Conservation (phyloP, 768 basidiomycete genomes). For the Phaeotremella fagi region DNA sequence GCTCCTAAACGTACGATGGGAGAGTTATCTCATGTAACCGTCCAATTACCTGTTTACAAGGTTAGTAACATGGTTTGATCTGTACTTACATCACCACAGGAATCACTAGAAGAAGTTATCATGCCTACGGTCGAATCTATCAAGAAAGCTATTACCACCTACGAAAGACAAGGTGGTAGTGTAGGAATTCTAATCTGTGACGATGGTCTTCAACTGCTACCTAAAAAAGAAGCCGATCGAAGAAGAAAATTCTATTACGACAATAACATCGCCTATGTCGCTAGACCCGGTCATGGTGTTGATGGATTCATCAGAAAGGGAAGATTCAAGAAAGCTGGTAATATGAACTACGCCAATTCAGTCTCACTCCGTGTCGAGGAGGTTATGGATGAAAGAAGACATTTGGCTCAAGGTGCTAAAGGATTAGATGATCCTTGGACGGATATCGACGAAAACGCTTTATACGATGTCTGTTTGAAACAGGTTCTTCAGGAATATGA, state of each 20-base stretch:
- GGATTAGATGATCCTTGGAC: slow-evolving; percentile 50
- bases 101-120: slow-evolving; percentile 54
- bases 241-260: slow-evolving; percentile 68
- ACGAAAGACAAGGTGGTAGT: slow-evolving; percentile 78
- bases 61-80: slow-evolving; percentile 38
- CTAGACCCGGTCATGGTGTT: slow-evolving; percentile 66
- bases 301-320: slow-evolving; percentile 76
- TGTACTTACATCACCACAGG: slow-evolving; percentile 25
- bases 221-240: slow-evolving; percentile 60
- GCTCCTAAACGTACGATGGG: slow-evolving; percentile 37
- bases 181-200: slow-evolving; percentile 65
- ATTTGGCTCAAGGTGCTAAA: slow-evolving; percentile 50
- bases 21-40: slow-evolving; percentile 39
- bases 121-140: slow-evolving; percentile 60
- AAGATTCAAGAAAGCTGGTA: slow-evolving; percentile 78
- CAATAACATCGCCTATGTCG: slow-evolving; percentile 74
- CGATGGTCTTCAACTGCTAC: slow-evolving; percentile 70
- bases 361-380: slow-evolving; percentile 63
- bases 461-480: slow-evolving; percentile 65
- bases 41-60: slow-evolving; percentile 84
- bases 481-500: slow-evolving; percentile 66
- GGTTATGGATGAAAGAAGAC: slow-evolving; percentile 52
- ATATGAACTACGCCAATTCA: slow-evolving; percentile 77
- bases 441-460: slow-evolving; percentile 62
- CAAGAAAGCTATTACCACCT: slow-evolving; percentile 79